Conservation (phyloP, 2,329 filamentous ascomycete species). For the Corniculantispora saksenae region DNA sequence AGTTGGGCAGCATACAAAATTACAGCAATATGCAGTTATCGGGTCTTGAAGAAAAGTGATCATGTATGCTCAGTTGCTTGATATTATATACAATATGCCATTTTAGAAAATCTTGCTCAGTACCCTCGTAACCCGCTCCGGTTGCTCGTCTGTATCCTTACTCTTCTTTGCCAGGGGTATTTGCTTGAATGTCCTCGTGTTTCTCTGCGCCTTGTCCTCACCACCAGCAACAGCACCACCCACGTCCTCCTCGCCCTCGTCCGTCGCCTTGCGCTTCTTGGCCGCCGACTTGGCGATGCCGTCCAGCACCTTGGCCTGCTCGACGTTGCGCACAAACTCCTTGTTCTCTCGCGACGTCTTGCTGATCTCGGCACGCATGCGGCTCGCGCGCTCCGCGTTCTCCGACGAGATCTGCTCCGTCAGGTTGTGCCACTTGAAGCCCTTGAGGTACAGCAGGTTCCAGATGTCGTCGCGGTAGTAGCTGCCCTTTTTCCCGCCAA, state of each 20-base stretch:
- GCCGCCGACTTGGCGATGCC: conserved; percentile 60
- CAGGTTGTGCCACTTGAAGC: conserved; percentile 78
- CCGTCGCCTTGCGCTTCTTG: conserved; percentile 42
- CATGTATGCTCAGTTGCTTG: conserved; percentile 15
- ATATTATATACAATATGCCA: conserved; percentile 9
- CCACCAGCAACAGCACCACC: conserved; percentile 24
- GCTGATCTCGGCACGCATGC: conserved; percentile 76
- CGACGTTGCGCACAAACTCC: conserved; percentile 76
- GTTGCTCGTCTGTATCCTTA: conserved; percentile 45
- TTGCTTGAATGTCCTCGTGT: conserved; percentile 63
- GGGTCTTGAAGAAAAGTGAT: conserved; percentile 1
- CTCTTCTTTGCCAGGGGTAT: conserved; percentile 58
- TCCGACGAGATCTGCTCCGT: conserved; percentile 80
- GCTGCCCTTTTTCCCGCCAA: conserved; percentile 80
- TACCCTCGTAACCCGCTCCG: conserved; percentile 59
- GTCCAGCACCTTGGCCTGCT: conserved; percentile 76
- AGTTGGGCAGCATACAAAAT: neutral
- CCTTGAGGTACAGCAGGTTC: conserved; percentile 78
- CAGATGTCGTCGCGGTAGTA: conserved; percentile 87
- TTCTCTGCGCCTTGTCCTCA: conserved; percentile 25
- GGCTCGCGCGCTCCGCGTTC: conserved; percentile 74
- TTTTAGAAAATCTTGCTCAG: conserved; percentile 66
- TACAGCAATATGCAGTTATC: conserved; percentile 14
- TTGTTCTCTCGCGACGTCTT: conserved; percentile 78
- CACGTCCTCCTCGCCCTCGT: conserved; percentile 26